Evolutionary conservation across 805 yeast genomes (phyloP).

Genomic region (Schizosaccharomyces japonicus): DNA sequence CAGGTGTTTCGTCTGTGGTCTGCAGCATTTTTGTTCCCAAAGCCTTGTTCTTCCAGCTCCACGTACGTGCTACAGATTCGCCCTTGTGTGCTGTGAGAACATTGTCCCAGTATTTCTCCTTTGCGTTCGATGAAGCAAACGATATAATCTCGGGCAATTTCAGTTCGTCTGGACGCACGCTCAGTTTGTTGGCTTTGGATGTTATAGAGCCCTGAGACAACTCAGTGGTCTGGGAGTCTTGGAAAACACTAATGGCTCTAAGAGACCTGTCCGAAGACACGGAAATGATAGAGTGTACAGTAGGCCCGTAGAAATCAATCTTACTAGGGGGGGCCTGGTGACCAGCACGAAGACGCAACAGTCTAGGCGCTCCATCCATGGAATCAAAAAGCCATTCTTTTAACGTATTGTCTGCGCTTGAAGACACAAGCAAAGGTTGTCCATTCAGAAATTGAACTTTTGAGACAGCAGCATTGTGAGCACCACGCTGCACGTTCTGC

Average conservation of each 20-base stretch:
- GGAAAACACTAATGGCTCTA: conserved; percentile 80
- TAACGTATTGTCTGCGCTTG: conserved; percentile 74
- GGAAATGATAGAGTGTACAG: conserved; percentile 62
- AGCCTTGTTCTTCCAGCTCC: conserved; percentile 61
- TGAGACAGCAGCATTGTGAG: conserved; percentile 45
- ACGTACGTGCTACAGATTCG: conserved; percentile 64
- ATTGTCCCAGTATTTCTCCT: conserved; percentile 48
- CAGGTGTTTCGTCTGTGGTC: conserved; percentile 59
- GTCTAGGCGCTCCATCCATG: conserved; percentile 53
- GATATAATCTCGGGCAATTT: conserved; percentile 50
- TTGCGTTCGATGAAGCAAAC: conserved; percentile 12
- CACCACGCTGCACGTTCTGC: conserved; percentile 47
- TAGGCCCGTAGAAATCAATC: conserved; percentile 52
- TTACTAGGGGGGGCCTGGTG: conserved; percentile 73
- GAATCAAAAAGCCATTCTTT: conserved; percentile 17
- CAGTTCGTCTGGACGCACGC: conserved; percentile 12
- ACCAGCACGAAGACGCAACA: conserved; percentile 87
- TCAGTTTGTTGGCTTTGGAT: conserved; percentile 20
- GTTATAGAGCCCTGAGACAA: conserved; percentile 50
- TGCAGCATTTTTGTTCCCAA: conserved; percentile 49
- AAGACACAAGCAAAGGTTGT: conserved; percentile 70
- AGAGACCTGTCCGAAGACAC: conserved; percentile 69
- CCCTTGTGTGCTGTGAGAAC: conserved; percentile 70
- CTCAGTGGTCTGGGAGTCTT: conserved; percentile 90
- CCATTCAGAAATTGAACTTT: conserved; percentile 60